Evolutionary conservation across 768 basidiomycete species (phyloP).

Genomic region (Psilocybe sp.): DNA sequence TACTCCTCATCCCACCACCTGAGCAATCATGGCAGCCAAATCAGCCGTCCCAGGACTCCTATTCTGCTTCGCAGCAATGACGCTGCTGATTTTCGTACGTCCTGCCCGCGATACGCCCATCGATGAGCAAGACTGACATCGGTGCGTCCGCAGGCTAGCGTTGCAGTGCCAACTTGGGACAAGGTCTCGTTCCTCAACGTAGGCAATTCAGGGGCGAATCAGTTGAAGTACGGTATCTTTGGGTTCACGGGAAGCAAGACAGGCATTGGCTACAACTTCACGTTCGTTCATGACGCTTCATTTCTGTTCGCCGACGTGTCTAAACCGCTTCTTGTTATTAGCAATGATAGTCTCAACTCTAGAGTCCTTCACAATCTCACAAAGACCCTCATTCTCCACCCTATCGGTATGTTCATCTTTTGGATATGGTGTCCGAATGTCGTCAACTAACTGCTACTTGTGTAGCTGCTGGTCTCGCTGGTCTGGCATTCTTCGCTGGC

Average conservation of each 20-base stretch:
- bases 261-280: slow-evolving; percentile 57
- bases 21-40: slow-evolving; percentile 30
- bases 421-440: not conserved
- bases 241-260: slow-evolving; percentile 61
- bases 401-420: slow-evolving; percentile 52
- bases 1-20: slow-evolving; percentile 1
- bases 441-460: not conserved
- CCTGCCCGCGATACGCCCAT: not conserved
- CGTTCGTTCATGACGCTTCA: slow-evolving; percentile 32
- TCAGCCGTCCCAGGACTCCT: slow-evolving; percentile 70
- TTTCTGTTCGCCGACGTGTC: not conserved
- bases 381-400: slow-evolving; percentile 71
- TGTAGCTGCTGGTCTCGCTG: slow-evolving; percentile 61
- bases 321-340: slow-evolving; percentile 13
- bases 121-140: not conserved
- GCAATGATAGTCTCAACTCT: slow-evolving; percentile 46
- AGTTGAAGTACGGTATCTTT: slow-evolving; percentile 69
- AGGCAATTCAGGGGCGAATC: slow-evolving; percentile 25
- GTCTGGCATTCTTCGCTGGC: slow-evolving; percentile 65
- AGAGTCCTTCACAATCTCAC: slow-evolving; percentile 67
- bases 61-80: slow-evolving; percentile 68
- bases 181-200: slow-evolving; percentile 65
- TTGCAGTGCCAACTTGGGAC: slow-evolving; percentile 76
- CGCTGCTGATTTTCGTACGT: slow-evolving; percentile 67
- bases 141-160: slow-evolving; percentile 49